These are phyloP conservation scores for Coniochaeta sp. DNA, from an alignment of 2,329 filamentous ascomycete species.

Conservation along the genomic window DNA sequence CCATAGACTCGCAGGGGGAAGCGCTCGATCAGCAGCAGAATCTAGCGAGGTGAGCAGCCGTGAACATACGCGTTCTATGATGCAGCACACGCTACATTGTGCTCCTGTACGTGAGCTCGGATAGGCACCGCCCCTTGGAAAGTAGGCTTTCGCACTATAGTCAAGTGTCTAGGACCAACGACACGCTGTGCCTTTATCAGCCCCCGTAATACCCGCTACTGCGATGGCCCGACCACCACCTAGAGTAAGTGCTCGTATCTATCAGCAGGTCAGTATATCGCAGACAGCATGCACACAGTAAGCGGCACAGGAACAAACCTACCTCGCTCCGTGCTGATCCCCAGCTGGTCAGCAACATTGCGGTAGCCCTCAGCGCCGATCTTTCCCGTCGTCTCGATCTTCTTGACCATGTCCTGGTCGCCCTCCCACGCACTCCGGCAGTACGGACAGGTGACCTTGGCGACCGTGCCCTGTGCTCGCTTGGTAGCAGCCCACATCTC, in stretches of 20 bases:
- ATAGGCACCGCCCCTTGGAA: neutral
- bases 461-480: slow-evolving; percentile 19
- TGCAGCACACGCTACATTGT: neutral
- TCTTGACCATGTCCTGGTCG: slow-evolving; percentile 33
- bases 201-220: neutral
- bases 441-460: slow-evolving; percentile 49
- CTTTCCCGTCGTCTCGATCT: slow-evolving; percentile 32
- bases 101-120: neutral
- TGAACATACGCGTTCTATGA: too few relatives aligned
- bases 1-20: too few relatives aligned
- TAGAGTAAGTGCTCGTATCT: slow-evolving; percentile 21
- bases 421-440: slow-evolving; percentile 52
- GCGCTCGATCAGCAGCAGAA: too few relatives aligned
- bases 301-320: neutral
- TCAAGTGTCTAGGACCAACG: too few relatives aligned
- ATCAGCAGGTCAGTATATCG: neutral
- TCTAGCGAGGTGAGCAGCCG: too few relatives aligned
- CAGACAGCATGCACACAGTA: too few relatives aligned
- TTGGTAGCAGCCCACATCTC: slow-evolving; percentile 46
- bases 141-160: neutral
- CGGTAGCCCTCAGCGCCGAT: slow-evolving; percentile 48
- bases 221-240: slow-evolving; percentile 14
- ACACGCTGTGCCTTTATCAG: neutral
- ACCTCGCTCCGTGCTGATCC: slow-evolving; percentile 35
- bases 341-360: slow-evolving; percentile 55